Evolutionary conservation across 2,329 filamentous ascomycete species (phyloP).

Genomic region (Fusarium redolens): DNA sequence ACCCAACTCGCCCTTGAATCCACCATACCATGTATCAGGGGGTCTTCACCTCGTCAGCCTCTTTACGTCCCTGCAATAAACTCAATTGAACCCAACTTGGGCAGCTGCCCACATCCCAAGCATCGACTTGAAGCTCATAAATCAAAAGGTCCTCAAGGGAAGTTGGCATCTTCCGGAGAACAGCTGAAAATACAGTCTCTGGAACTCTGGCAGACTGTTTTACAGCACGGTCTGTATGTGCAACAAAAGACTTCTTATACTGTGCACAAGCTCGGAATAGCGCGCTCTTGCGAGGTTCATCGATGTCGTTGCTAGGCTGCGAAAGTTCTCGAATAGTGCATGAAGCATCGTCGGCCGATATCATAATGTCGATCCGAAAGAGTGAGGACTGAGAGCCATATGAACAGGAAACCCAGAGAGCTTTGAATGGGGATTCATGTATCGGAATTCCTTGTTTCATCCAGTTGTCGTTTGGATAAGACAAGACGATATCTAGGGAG

Average conservation of each 20-base stretch:
- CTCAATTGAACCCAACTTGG: conserved; percentile 14
- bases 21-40: neutral
- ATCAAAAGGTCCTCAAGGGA: neutral
- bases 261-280: conserved; percentile 1
- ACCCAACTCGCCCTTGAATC: neutral
- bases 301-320: neutral
- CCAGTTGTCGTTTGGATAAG: conserved; percentile 3
- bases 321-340: conserved; percentile 4
- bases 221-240: conserved; percentile 1
- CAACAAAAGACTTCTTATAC: conserved; percentile 10
- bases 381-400: neutral
- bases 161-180: conserved; percentile 1
- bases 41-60: neutral
- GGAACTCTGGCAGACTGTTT: neutral
- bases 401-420: neutral
- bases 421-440: conserved; percentile 3
- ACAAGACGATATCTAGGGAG: neutral
- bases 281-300: neutral
- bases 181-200: neutral
- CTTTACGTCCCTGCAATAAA: conserved; percentile 1
- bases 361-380: conserved; percentile 3
- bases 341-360: conserved; percentile 8
- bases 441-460: neutral
- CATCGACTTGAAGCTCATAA: neutral
- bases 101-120: neutral